Percentiles rank a stretch among this genome's conserved stretches.
Evolutionary conservation across 495 filamentous ascomycete species (phyloP).

Genomic region (Hypoxylon cercidicola): DNA sequence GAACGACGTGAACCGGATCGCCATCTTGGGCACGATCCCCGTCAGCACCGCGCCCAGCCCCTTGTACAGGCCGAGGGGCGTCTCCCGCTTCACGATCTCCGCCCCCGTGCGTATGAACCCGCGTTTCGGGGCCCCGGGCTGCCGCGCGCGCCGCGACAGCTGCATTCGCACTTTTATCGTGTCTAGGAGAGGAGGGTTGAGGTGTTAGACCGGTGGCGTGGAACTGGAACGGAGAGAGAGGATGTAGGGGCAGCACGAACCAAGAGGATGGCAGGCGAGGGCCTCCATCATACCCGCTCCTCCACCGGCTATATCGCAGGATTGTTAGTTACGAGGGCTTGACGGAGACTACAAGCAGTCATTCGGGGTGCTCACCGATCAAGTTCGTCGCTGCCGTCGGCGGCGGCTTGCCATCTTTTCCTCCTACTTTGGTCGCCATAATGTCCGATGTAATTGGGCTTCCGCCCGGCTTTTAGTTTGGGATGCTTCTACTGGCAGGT

Average conservation of each 20-base stretch:
- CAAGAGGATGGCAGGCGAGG: conserved; percentile 93
- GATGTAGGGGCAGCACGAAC: conserved; percentile 58
- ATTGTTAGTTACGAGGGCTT: conserved; percentile 41
- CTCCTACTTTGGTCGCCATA: conserved; percentile 61
- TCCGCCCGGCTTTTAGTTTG: conserved; percentile 28
- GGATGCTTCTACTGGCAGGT: neutral
- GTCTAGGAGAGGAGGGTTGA: conserved; percentile 59
- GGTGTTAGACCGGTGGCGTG: conserved; percentile 20
- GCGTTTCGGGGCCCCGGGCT: conserved; percentile 82
- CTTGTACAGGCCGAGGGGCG: conserved; percentile 93
- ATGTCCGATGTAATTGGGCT: conserved; percentile 24
- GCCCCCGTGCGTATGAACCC: conserved; percentile 88
- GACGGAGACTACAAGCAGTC: neutral
- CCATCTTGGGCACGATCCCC: conserved; percentile 99
- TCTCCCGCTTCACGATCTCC: conserved; percentile 90
- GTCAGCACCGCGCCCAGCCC: conserved; percentile 95
- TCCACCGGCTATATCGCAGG: conserved; percentile 78
- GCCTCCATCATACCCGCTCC: conserved; percentile 99
- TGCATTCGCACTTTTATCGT: conserved; percentile 99
- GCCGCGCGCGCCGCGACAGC: conserved; percentile 84
- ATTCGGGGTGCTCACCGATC: conserved; percentile 72
- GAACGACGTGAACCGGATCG: conserved; percentile 97
- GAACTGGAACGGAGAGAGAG: neutral
- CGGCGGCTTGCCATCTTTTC: conserved; percentile 77
- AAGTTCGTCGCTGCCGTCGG: conserved; percentile 90